Base-by-base conservation (phyloP, 371 early-diverging fungal species). In the Smittium culicis region DNA sequence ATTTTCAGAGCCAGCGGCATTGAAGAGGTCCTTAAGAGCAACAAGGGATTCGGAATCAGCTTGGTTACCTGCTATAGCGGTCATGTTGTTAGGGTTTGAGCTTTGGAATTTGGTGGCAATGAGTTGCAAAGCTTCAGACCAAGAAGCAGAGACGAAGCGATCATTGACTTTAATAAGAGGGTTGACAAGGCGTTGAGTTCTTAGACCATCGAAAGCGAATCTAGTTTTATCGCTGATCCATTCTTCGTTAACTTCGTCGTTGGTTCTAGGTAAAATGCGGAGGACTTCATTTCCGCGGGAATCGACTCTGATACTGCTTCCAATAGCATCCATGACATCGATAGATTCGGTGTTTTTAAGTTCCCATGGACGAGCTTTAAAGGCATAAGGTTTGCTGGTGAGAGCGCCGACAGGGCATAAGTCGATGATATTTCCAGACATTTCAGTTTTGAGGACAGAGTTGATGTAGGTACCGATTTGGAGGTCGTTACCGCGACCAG, bases 181-280 rank as follows among this genome's bases (percentile, higher is more conserved):
- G 24, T 86, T 85, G 34, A 93, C 94, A 68, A 97, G 80, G 70
- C 98, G 86, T 80, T 97, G 96, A 29, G 90, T 85, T 83, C 91
- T 93, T 34, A 97, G 81, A 67, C 98, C 98, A 71, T 97, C 98
- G 71, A 83, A 92, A 66, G 91, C 89, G 77, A 90, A 94, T 65
- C 98, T 88, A 54, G 95, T 93, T 84, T 95, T 96, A 82, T 97
- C 98, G 16, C 91, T 91, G 66, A 97, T 92, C 98, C 98, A 97
- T 82, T 97, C 98, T 76, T 93, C 93, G 80, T 97, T 97, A 72
- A 97, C 81, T 34, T 90, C 94, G 70, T 97, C 98, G 80, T 96
- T 96, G 74, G 92, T 77, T 55, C 93, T 86, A 33, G 98, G 98
- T 34, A 95, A 77, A 35, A 97, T 85, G 70, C 98, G 88, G 92